Evolutionary conservation across 495 filamentous ascomycete genomes (phyloP), one percentile per base, ranked within the genome.

Genomic region (Chaetomium cochliodes): DNA sequence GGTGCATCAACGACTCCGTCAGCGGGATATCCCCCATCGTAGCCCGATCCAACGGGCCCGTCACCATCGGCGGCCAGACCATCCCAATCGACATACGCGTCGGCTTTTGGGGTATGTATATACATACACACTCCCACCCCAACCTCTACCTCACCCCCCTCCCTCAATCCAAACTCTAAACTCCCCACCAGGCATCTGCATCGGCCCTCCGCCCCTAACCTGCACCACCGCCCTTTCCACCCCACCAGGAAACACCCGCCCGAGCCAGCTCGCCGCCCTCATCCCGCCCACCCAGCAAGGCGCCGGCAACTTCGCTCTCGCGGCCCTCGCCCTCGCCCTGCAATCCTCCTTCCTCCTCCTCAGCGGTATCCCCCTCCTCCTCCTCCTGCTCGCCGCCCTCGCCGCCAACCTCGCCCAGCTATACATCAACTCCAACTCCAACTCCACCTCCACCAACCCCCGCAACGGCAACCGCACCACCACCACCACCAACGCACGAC

Each of bases 61-160:
- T 70, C 22, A 33, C 33, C 47, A 57, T 73, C 42, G 67, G 69
- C 56, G 67, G 64, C 2, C 7, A 33, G 23, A 20, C 20, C 8
- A 33, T 62, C 49, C 42, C 15, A 11, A 44, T 72, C 11, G 68
- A 72, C 60, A 46, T 74, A n/a, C 69, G 70, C 22, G 52, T 74
- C 30, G 72, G 70, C 2, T 72, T 70, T 58, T 68, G 42, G 53
- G 69, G 71, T 68, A 60, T 15, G 53, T n/a, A n/a, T n/a, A n/a
- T n/a, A n/a, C n/a, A n/a, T n/a, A n/a, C n/a, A n/a, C n/a, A n/a
- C n/a, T n/a, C n/a, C n/a, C n/a, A n/a, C n/a, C n/a, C n/a, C n/a
- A n/a, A n/a, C 67, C 16, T 18, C 41, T 15, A 6, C 13, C 41
- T 15, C 16, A 16, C 11, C 41, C 13, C 16, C 16, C 16, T 50